Conservation (phyloP, 371 early-diverging fungal genomes). For the Mucor plumbeus region DNA sequence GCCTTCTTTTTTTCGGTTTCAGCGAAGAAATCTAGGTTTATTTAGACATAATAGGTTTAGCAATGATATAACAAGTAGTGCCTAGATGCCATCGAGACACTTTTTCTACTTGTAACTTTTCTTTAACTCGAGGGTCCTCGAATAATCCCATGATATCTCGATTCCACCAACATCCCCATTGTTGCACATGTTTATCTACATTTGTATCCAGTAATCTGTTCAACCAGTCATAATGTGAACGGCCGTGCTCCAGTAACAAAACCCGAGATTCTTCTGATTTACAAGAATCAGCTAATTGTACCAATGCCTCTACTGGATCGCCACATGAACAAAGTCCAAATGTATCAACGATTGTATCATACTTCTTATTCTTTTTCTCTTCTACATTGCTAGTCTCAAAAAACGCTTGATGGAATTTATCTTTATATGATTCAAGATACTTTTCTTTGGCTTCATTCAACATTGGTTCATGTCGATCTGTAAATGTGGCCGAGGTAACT, state of each 20-base stretch:
- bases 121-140: conserved; percentile 52
- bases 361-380: conserved; percentile 29
- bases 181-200: conserved; percentile 71
- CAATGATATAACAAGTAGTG: conserved; percentile 76
- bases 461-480: conserved; percentile 68
- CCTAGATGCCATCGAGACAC: conserved; percentile 79
- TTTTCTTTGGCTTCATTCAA: conserved; percentile 59
- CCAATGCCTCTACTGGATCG: conserved; percentile 71
- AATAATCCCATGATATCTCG: conserved; percentile 76
- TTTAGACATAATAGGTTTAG: conserved; percentile 40
- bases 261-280: conserved; percentile 64
- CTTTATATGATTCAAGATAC: conserved; percentile 35
- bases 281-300: conserved; percentile 67
- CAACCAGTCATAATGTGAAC: conserved; percentile 66
- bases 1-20: conserved; percentile 7
- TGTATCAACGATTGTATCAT: conserved; percentile 82
- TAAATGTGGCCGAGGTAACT: conserved; percentile 54
- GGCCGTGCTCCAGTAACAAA: conserved; percentile 82
- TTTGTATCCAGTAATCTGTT: conserved; percentile 73
- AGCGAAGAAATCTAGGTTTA: neutral
- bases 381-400: conserved; percentile 48
- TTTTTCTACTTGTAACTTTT: conserved; percentile 64
- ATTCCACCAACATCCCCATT: conserved; percentile 92
- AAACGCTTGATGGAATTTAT: conserved; percentile 41
- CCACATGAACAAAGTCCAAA: conserved; percentile 81